These are phyloP conservation scores for Letharia lupina DNA, from an alignment of 495 filamentous ascomycete genomes.

Conservation along the genomic window DNA sequence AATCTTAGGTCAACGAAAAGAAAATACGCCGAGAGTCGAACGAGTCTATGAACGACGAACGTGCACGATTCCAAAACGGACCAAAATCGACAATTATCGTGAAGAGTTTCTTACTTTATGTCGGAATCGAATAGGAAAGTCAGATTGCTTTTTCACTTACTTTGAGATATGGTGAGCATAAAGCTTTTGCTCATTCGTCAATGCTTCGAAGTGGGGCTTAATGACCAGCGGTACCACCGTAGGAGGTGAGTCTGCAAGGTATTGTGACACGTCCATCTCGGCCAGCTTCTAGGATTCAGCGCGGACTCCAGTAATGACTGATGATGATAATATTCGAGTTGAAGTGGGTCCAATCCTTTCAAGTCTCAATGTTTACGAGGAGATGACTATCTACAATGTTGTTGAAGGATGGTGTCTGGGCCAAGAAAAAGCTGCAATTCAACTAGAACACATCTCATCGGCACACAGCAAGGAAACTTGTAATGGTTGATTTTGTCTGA, in stretches of 20 bases:
- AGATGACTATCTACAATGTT: background rate
- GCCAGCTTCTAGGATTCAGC: background rate
- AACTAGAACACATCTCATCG: background rate
- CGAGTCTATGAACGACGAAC: background rate
- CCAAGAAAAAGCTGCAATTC: background rate
- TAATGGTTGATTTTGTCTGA: background rate
- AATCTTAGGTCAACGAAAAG: background rate
- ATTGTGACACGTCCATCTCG: constrained; percentile 41
- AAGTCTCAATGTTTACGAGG: background rate
- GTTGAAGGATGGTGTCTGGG: background rate
- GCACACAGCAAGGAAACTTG: background rate
- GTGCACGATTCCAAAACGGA: too few species aligned
- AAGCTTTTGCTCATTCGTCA: constrained; percentile 65
- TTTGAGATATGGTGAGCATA: constrained; percentile 91
- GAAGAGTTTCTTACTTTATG: too few species aligned
- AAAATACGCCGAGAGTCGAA: background rate
- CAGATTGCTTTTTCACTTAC: constrained; percentile 36
- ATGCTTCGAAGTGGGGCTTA: constrained; percentile 78
- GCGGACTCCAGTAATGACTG: background rate
- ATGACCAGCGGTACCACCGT: constrained; percentile 77
- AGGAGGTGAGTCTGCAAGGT: constrained; percentile 83
- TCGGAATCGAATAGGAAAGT: background rate
- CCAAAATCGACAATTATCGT: too few species aligned
- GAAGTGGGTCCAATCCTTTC: background rate
- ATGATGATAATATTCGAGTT: background rate